Percentiles rank a stretch among this genome's conserved stretches.
Evolutionary conservation across 257 asterid species (phyloP).

Genomic region (Nemophila menziesii): DNA sequence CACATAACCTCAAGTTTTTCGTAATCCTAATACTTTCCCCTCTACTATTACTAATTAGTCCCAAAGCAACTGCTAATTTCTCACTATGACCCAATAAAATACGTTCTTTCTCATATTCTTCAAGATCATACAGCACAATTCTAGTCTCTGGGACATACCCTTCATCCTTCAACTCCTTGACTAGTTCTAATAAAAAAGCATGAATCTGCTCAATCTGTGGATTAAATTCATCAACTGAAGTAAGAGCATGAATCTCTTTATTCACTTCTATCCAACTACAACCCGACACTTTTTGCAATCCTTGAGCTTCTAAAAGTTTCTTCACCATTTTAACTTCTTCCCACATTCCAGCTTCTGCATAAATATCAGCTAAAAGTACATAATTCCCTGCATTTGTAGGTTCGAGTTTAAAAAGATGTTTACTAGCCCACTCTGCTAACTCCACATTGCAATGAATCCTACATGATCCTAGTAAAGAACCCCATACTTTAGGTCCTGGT

Average conservation of each 20-base stretch:
- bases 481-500: slow-evolving; percentile 83
- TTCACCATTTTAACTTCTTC: slow-evolving; percentile 57
- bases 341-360: slow-evolving; percentile 86
- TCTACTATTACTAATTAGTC: slow-evolving; percentile 54
- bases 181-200: slow-evolving; percentile 44
- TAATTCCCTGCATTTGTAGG: slow-evolving; percentile 87
- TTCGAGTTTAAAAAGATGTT: slow-evolving; percentile 66
- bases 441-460: slow-evolving; percentile 69
- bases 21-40: slow-evolving; percentile 74
- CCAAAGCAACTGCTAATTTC: slow-evolving; percentile 78
- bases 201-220: slow-evolving; percentile 70
- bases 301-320: slow-evolving; percentile 55
- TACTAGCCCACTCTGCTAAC: slow-evolving; percentile 70
- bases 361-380: slow-evolving; percentile 71
- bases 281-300: slow-evolving; percentile 72
- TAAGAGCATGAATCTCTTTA: slow-evolving; percentile 36
- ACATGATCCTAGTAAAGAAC: slow-evolving; percentile 80
- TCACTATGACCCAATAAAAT: slow-evolving; percentile 83
- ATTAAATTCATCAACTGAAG: slow-evolving; percentile 59
- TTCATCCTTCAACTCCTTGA: slow-evolving; percentile 60
- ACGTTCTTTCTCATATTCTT: slow-evolving; percentile 50
- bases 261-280: slow-evolving; percentile 77
- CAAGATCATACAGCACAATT: slow-evolving; percentile 60
- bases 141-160: slow-evolving; percentile 73
- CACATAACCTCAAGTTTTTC: slow-evolving; percentile 80